Evolutionary conservation across 148 eudicot genomes (phyloP), one percentile per base, ranked within the genome.

Genomic region (Rhododendron molle): DNA sequence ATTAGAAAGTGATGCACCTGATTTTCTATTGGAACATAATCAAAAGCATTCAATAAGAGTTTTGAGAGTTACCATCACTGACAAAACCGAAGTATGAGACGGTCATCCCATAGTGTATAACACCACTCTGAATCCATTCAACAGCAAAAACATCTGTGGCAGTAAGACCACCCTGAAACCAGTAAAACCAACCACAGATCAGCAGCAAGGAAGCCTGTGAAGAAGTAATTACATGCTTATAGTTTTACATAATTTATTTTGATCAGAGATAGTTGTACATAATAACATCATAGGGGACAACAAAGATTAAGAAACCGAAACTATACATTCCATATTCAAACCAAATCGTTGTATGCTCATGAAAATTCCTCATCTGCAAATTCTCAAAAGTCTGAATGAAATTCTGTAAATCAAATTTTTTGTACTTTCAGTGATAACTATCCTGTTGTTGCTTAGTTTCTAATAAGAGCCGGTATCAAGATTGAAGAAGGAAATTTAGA

Each of bases 111-210:
- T 93, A 97, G 88, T 97, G 99, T 91, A 95, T 85, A 47, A 86
- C 91, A 78, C 99, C 99, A 84, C 93, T 92, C 85, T 93, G 94
- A 87, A 94, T 91, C 99, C 99, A 97, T 85, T 97, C 96, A 85
- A 94, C 98, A 69, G 98, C 96, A 88, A 95, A 97, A 89, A 97
- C 99, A 91, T 97, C 99, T 46, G 96, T 95, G 71, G 99, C 95
- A 23, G 99, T 95, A 81, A 95, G 99, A 76, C 98, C 99, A 81
- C 99, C 99, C 99, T 94, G 91, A 71, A 91, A 87, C 85, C 81
- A 88, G 84, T 58, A 84, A 89, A 83, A 82, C 58, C 30, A 78
- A 65, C 34, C 30, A 38, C 26, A 11, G 40, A 80, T 65, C n/a
- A 76, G 77, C 47, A 81, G 60, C 9, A 49, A 58, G 43, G 30